Base-by-base conservation (phyloP, 257 asterid species). In the Capsicum chinense region DNA sequence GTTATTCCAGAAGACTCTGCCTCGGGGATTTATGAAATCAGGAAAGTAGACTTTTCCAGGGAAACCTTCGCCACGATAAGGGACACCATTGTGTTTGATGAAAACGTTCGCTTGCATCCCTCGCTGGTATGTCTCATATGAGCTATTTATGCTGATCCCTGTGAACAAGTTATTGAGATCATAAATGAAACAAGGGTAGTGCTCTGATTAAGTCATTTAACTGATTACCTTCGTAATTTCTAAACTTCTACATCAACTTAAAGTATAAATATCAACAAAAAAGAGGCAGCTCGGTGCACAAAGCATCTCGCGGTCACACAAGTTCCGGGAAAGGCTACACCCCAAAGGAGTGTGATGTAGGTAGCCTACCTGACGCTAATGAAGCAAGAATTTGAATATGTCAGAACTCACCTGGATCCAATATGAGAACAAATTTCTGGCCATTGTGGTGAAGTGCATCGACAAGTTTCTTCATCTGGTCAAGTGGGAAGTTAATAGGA, bases 11-110 rank as follows among this genome's bases (percentile, higher is more conserved):
- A 86, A 94, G 63, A 52, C 52, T 79, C 76, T 89, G 11, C 83
- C 62, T 0, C 83, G 66, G 0, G 98, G 98, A 60, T 96, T 89
- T 33, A 93, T 85, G 86, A 96, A 96, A 89, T 96, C 99, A 0
- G 99, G 99, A 90, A 80, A 96, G 83, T 92, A 92, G 12, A 95
- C 93, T 11, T 66, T 50, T 54, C 98, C 99, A n/a, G 98, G 99
- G 98, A 98, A 96, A 59, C 93, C 98, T 79, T 88, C 42, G 13
- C 99, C 98, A 2, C 87, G 90, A 56, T 96, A 96, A 48, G 97
- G 95, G 57, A 82, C 84, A 16, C 93, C 93, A 44, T 94, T 83
- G 2, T 94, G 97, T 85, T 93, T 95, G 84, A 96, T 91, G 87
- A 84, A 96, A 83, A 96, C 88, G 21, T 94, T 92, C 17, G 89